phyloP scores from a whole-genome alignment of 192 early-diverging fungal species.

The Backusella mclennaniae region DNA sequence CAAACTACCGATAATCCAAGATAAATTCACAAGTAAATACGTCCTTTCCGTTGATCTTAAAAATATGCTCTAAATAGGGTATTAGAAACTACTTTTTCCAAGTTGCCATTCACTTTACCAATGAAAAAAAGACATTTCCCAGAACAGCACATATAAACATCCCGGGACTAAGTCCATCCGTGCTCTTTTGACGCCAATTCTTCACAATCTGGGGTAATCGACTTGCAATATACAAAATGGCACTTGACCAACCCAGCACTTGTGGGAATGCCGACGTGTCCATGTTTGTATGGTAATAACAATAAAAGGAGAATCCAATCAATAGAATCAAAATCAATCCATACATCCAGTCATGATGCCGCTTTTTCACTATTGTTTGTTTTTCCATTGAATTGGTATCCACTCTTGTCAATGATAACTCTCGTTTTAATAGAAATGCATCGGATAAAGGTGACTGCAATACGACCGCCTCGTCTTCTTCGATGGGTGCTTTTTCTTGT shows the following conservation, averaged over 20 bases:
- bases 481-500: background rate
- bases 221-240: constrained; percentile 65
- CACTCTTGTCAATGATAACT: background rate
- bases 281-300: background rate
- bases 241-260: constrained; percentile 73
- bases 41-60: constrained; percentile 62
- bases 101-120: constrained; percentile 14
- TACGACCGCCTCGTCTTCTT: background rate
- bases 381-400: background rate
- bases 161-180: constrained; percentile 72
- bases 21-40: constrained; percentile 62
- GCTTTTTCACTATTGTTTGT: background rate
- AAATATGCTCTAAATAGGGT: constrained; percentile 54
- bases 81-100: no score
- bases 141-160: constrained; percentile 81
- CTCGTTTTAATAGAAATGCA: background rate
- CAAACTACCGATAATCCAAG: constrained; percentile 72
- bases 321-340: background rate
- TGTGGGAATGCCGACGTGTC: constrained; percentile 43
- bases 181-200: constrained; percentile 68
- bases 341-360: background rate
- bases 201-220: constrained; percentile 81
- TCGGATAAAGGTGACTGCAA: background rate
- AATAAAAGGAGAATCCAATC: background rate
- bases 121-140: constrained; percentile 64